Evolutionary conservation across 2,329 filamentous ascomycete species (phyloP).

Genomic region (Cytospora schulzeri): DNA sequence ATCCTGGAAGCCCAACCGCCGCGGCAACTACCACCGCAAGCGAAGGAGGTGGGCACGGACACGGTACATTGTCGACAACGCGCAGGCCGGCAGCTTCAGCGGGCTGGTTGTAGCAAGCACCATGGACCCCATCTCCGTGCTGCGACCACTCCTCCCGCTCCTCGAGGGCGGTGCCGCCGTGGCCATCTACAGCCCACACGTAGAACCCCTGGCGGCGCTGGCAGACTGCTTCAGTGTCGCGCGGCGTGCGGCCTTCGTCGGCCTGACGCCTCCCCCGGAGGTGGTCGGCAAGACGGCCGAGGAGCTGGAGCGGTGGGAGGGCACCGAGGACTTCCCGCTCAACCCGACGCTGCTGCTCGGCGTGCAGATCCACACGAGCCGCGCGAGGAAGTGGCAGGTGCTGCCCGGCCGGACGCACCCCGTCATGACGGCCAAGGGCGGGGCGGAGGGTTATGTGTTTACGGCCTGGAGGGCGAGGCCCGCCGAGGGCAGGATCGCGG

Average conservation of each 20-base stretch:
- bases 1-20: constrained; percentile 77
- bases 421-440: constrained; percentile 85
- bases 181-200: constrained; percentile 78
- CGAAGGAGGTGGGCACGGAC: constrained; percentile 77
- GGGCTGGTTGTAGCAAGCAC: constrained; percentile 80
- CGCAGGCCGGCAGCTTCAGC: constrained; percentile 75
- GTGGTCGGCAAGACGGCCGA: constrained; percentile 46
- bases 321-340: constrained; percentile 77
- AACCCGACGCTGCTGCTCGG: constrained; percentile 85
- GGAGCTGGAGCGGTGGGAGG: constrained; percentile 58
- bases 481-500: constrained; percentile 76
- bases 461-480: constrained; percentile 82
- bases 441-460: constrained; percentile 88
- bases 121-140: constrained; percentile 78
- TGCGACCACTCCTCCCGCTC: constrained; percentile 76
- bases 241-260: constrained; percentile 72
- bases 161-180: constrained; percentile 82
- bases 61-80: constrained; percentile 71
- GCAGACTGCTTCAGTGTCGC: constrained; percentile 84
- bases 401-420: constrained; percentile 90
- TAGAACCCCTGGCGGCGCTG: constrained; percentile 77
- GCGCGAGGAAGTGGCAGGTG: constrained; percentile 84
- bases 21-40: constrained; percentile 87
- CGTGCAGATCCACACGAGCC: constrained; percentile 77
- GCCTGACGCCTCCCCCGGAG: constrained; percentile 53